Evolutionary conservation across 164 flowering plant species (phyloP), one percentile per base, ranked within the genome.

Genomic region (Magnolia officinalis): DNA sequence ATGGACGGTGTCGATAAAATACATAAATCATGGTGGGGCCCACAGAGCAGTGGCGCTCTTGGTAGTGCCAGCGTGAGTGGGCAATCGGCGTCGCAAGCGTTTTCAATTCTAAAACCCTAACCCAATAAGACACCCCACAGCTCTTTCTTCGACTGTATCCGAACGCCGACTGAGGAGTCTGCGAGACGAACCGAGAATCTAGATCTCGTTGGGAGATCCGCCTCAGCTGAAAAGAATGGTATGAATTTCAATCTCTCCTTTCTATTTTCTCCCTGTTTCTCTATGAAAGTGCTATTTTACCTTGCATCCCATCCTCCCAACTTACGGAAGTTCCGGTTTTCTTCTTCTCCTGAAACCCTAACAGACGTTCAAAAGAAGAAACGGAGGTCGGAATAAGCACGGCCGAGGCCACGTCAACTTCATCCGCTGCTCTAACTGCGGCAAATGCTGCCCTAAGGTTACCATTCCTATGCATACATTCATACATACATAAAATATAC

Each of bases 391-490:
- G 37, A 95, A 95, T 92, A 93, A 93, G 90, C 95, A 93, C 75
- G 97, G 97, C 75, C 91, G 97, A 29, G 97, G 98, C 29, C 97
- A 95, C 66, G 90, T 86, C 73, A 88, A 90, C 51, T 90, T 89
- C 89, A 90, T 93, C 72, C 93, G 94, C 78, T 95, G 97, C 87
- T 91, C 94, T 76, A 93, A 95, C 81, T 95, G 95, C 78, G 97
- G 97, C 74, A 95, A 93, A 52, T 95, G 97, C 85, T 95, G 97
- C 85, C 97, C 98, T 21, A 93, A 95, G 93, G 98, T 91, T 13
- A 50, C 67, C 21, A 1, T 49, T 21, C 11, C 16, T 59, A 37
- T 37, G 4, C 45, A 37, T 37, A 2, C 45, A 37, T 37, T 3
- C 45, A 37, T 5, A 2, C 45, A 14, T 55, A 16, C 18, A 55